phyloP scores from a whole-genome alignment of 768 basidiomycete genomes.

The Tylopilus felleus region DNA sequence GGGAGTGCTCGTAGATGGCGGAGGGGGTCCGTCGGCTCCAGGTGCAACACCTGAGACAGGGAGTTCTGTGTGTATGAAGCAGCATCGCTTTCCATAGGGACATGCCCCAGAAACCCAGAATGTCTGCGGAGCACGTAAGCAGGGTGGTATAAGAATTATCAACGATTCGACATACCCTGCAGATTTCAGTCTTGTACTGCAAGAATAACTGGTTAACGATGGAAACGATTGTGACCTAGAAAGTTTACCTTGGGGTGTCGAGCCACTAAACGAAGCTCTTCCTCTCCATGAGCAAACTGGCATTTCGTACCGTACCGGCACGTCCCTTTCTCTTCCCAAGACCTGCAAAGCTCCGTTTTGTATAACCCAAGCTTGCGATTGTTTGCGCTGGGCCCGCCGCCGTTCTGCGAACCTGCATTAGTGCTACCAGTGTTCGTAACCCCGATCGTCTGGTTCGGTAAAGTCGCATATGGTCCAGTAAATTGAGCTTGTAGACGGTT shows the following conservation, averaged over 20 bases:
- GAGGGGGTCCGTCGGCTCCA: slow-evolving; percentile 51
- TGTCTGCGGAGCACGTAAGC: slow-evolving; percentile 45
- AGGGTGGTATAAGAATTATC: neutral
- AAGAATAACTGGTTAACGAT: slow-evolving; percentile 17
- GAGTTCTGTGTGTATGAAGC: slow-evolving; percentile 90
- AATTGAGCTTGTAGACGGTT: slow-evolving; percentile 57
- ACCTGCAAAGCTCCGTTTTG: slow-evolving; percentile 87
- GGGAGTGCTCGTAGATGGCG: slow-evolving; percentile 47
- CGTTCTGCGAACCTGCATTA: slow-evolving; percentile 28
- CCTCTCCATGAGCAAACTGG: slow-evolving; percentile 91
- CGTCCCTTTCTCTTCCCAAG: slow-evolving; percentile 89
- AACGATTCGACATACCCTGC: slow-evolving; percentile 54
- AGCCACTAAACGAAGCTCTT: slow-evolving; percentile 78
- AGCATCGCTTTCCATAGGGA: slow-evolving; percentile 89
- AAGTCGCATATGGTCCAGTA: slow-evolving; percentile 50
- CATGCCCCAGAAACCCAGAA: slow-evolving; percentile 95
- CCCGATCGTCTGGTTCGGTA: slow-evolving; percentile 43
- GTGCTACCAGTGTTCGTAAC: slow-evolving; percentile 41
- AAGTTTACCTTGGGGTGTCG: slow-evolving; percentile 80
- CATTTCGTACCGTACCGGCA: slow-evolving; percentile 88
- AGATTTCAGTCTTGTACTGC: slow-evolving; percentile 93
- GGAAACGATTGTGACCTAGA: neutral
- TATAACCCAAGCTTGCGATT: slow-evolving; percentile 88
- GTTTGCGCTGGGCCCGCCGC: slow-evolving; percentile 80
- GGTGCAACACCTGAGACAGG: slow-evolving; percentile 60